These are phyloP conservation scores for Chaetomium strumarium DNA, from an alignment of 2,329 filamentous ascomycete species.

Conservation along the genomic window DNA sequence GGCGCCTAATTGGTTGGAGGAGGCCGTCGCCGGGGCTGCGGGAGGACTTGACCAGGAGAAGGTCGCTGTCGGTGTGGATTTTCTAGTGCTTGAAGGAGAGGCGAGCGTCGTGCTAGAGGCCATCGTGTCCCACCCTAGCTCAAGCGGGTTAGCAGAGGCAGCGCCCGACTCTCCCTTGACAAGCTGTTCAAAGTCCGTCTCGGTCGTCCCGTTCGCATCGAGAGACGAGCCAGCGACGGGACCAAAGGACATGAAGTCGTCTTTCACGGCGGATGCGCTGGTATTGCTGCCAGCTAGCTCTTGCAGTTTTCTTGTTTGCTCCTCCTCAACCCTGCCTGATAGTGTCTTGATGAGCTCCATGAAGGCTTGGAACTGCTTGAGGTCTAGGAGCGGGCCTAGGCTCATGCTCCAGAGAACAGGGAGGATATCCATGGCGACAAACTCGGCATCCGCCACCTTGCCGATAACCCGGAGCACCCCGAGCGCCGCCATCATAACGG, in stretches of 20 bases:
- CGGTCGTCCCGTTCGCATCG: slow-evolving; percentile 47
- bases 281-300: slow-evolving; percentile 64
- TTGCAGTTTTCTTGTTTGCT: slow-evolving; percentile 82
- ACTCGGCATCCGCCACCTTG: slow-evolving; percentile 76
- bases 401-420: slow-evolving; percentile 90
- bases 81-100: slow-evolving; percentile 29
- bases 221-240: slow-evolving; percentile 57
- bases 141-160: slow-evolving; percentile 35
- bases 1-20: slow-evolving; percentile 28
- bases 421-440: slow-evolving; percentile 84
- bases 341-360: slow-evolving; percentile 83
- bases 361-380: slow-evolving; percentile 82
- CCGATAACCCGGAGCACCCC: slow-evolving; percentile 81
- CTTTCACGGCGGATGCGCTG: slow-evolving; percentile 43
- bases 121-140: slow-evolving; percentile 47
- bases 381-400: slow-evolving; percentile 78
- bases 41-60: slow-evolving; percentile 61
- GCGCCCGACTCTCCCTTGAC: slow-evolving; percentile 65
- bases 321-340: slow-evolving; percentile 75
- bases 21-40: slow-evolving; percentile 17
- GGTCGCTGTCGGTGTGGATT: slow-evolving; percentile 39
- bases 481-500: slow-evolving; percentile 91
- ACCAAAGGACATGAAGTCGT: slow-evolving; percentile 68
- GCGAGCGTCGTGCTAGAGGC: slow-evolving; percentile 31
- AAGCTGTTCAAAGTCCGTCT: slow-evolving; percentile 80